Evolutionary conservation across 352 stramenopile genomes (phyloP).

Genomic region (Pilasporangium apinafurcum): DNA sequence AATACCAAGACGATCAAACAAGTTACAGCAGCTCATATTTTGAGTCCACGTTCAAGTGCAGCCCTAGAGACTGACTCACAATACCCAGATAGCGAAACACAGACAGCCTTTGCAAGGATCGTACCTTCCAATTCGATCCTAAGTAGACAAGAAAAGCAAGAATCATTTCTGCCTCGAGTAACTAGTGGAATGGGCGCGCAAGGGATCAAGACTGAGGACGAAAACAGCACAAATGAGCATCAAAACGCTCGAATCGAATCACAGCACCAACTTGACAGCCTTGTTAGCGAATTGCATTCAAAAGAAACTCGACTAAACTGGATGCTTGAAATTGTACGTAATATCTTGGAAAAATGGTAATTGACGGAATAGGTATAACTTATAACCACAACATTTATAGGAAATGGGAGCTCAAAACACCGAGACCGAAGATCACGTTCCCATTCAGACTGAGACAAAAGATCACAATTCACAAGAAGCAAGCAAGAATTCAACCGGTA

Average conservation of each 20-base stretch:
- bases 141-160: neutral
- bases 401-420: conserved; percentile 73
- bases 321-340: conserved; percentile 60
- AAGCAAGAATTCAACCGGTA: neutral
- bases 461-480: neutral
- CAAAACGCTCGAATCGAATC: conserved; percentile 7
- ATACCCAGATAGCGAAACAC: too few species aligned
- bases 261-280: conserved; percentile 22
- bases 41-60: too few species aligned
- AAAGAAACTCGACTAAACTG: conserved; percentile 60
- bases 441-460: neutral
- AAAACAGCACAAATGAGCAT: conserved; percentile 1
- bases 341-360: too few species aligned
- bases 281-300: conserved; percentile 45
- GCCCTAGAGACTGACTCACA: too few species aligned
- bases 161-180: too few species aligned
- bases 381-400: too few species aligned
- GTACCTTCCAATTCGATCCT: neutral
- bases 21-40: too few species aligned
- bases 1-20: too few species aligned
- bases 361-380: too few species aligned
- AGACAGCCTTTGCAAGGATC: too few species aligned
- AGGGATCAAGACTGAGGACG: conserved; percentile 1
- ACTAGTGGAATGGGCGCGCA: neutral
- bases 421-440: too few species aligned